A percentile compares a stretch with the other conserved stretches of the same genome.
Conservation (phyloP, 2,329 filamentous ascomycete species). For the Penicillium hesseltinei region DNA sequence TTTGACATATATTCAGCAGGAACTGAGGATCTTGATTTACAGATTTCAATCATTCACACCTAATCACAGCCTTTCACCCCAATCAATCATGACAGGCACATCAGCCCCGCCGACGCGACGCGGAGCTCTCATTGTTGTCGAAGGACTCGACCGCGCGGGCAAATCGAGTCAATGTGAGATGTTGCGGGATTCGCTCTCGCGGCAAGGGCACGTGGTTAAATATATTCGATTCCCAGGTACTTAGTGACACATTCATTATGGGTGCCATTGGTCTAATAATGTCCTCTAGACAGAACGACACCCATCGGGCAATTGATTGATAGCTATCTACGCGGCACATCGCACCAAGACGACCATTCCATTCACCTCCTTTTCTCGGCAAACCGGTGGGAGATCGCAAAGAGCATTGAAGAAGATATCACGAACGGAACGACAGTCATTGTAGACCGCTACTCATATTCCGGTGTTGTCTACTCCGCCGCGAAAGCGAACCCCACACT, state of each 20-base stretch:
- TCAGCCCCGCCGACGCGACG: constrained; percentile 35
- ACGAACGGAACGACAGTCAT: constrained; percentile 70
- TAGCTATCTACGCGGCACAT: constrained; percentile 69
- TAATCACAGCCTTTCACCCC: not conserved
- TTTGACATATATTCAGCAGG: not conserved
- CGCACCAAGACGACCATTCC: constrained; percentile 78
- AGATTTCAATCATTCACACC: not conserved
- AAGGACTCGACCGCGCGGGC: constrained; percentile 84
- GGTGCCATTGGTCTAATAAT: constrained; percentile 13
- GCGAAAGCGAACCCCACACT: constrained; percentile 76
- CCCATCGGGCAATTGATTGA: constrained; percentile 86
- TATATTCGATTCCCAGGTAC: constrained; percentile 66
- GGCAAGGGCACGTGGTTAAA: constrained; percentile 53
- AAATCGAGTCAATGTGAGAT: constrained; percentile 86
- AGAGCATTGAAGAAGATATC: constrained; percentile 50
- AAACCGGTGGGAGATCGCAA: constrained; percentile 75
- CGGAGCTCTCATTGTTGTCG: constrained; percentile 77
- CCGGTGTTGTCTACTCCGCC: constrained; percentile 86
- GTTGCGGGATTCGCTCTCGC: constrained; percentile 56
- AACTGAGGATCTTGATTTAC: not conserved
- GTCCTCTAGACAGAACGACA: constrained; percentile 68
- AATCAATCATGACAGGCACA: constrained; percentile 1
- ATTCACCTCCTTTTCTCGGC: constrained; percentile 89
- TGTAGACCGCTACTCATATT: constrained; percentile 93
- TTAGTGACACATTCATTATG: not conserved